Conservation (phyloP, 352 stramenopile genomes). For the Blastocystis sp. region DNA sequence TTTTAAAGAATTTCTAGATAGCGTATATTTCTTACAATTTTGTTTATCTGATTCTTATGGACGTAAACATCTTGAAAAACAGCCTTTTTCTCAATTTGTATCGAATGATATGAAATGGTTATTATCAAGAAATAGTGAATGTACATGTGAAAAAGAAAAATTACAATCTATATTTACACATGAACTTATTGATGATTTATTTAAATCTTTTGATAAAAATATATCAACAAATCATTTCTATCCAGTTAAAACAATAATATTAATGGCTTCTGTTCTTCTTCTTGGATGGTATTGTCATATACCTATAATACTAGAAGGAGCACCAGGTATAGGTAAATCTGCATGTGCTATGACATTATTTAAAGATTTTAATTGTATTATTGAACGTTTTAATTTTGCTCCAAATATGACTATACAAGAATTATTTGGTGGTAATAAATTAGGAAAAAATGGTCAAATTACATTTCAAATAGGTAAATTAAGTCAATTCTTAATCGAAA, state of each 20-base stretch:
- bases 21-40: too few relatives aligned
- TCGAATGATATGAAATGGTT: too few relatives aligned
- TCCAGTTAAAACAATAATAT: constrained; percentile 1
- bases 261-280: not conserved
- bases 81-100: too few relatives aligned
- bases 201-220: not conserved
- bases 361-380: too few relatives aligned
- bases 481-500: not conserved
- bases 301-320: constrained; percentile 8
- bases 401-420: constrained; percentile 6
- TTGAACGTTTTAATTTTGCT: constrained; percentile 21
- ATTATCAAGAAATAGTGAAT: too few relatives aligned
- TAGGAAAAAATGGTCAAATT: not conserved
- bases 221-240: not conserved
- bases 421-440: constrained; percentile 4
- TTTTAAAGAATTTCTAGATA: too few relatives aligned
- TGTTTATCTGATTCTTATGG: too few relatives aligned
- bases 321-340: constrained; percentile 5
- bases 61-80: too few relatives aligned
- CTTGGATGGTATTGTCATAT: not conserved
- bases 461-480: constrained; percentile 8
- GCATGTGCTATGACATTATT: too few relatives aligned
- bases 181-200: not conserved
- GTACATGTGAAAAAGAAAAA: not conserved
- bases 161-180: not conserved